Evolutionary conservation across 2,329 filamentous ascomycete genomes (phyloP), one percentile per base, ranked within the genome.

Genomic region (Xylaria sp.): DNA sequence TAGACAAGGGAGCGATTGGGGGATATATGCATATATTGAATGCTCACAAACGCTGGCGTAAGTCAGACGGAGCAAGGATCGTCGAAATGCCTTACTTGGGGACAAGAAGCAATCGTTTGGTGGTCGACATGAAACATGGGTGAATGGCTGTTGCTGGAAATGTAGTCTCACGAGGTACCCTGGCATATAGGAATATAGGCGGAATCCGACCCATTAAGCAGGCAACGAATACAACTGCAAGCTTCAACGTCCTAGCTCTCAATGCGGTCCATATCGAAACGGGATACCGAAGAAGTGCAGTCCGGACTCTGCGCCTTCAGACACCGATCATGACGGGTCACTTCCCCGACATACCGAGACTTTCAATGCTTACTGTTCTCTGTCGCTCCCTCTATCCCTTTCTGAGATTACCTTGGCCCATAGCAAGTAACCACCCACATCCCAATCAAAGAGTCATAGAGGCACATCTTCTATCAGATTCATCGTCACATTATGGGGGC

Each of bases 401-500:
- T n/a, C n/a, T n/a, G n/a, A n/a, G n/a, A n/a, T n/a, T n/a, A 34
- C 11, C 29, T 34, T 13, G 4, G 29, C 4, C 3, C 16, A 34
- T 13, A 13, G 29, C 29, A 34, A 34, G 29, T 13, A 34, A 13
- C 9, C 29, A 34, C 11, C 16, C 5, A 13, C 3, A 7, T 34
- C 5, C 29, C 16, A 13, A 13, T 7, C 8, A 34, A 13, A 13
- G 29, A 13, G 9, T 13, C 29, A 34, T 34, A 34, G 4, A 34
- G 4, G 6, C 16, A 34, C 9, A 11, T 34, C 16, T 13, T 34
- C 16, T 13, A 34, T 3, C 11, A 34, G 11, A 45, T 2, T 37
- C 46, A 50, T 39, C 45, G 44, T 56, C 42, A 59, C 51, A 50
- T 50, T n/a, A n/a, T n/a, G n/a, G n/a, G n/a, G 50, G 11, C 45